Percentiles rank a stretch among this genome's conserved stretches.
phyloP scores from a whole-genome alignment of 2,329 filamentous ascomycete genomes.

The Epichloe sylvatica region DNA sequence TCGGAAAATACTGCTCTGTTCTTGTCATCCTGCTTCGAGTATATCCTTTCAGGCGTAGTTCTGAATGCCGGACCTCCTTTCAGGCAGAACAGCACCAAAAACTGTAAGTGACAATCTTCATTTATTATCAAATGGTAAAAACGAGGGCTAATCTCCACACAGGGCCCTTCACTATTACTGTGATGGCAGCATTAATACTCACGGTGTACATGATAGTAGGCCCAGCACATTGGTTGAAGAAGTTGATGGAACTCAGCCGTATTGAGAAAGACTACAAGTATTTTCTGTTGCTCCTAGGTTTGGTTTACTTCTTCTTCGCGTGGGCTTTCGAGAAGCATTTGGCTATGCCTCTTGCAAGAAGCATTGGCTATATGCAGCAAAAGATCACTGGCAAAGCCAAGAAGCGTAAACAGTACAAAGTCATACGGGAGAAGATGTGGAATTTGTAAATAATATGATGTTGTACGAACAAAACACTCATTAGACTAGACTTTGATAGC shows the following conservation, averaged over 20 bases:
- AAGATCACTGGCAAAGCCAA: slow-evolving; percentile 49
- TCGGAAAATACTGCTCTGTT: slow-evolving; percentile 90
- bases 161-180: slow-evolving; percentile 76
- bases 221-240: slow-evolving; percentile 53
- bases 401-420: slow-evolving; percentile 77
- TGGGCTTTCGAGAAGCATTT: slow-evolving; percentile 60
- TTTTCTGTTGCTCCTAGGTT: slow-evolving; percentile 57
- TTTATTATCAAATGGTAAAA: background rate
- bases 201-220: slow-evolving; percentile 69
- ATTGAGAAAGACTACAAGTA: slow-evolving; percentile 60
- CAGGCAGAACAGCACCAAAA: slow-evolving; percentile 63
- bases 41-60: slow-evolving; percentile 79
- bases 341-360: slow-evolving; percentile 54
- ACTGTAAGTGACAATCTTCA: slow-evolving; percentile 45
- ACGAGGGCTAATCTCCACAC: slow-evolving; percentile 18
- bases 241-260: slow-evolving; percentile 73
- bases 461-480: background rate
- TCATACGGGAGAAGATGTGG: slow-evolving; percentile 48
- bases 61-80: slow-evolving; percentile 87
- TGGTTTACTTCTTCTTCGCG: slow-evolving; percentile 52
- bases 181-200: slow-evolving; percentile 51
- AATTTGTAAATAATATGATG: slow-evolving; percentile 5
- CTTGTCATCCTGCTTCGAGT: slow-evolving; percentile 83
- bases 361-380: slow-evolving; percentile 48
- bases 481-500: background rate